Conservation (phyloP, 2,329 filamentous ascomycete genomes). For the Xenoacremonium recifei region DNA sequence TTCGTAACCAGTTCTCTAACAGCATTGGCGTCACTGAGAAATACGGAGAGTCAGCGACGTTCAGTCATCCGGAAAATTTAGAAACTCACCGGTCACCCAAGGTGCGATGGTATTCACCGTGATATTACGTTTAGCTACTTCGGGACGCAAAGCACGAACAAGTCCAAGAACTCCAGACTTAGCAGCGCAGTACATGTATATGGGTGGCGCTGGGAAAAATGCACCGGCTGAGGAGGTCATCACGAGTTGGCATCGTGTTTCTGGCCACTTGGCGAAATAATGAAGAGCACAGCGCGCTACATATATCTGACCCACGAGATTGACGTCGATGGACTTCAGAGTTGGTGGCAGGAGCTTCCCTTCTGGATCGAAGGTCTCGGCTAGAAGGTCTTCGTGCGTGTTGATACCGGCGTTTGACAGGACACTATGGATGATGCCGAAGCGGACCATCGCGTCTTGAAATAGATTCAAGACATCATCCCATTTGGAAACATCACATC, state of each 20-base stretch:
- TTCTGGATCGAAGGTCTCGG: background rate
- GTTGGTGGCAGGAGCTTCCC: background rate
- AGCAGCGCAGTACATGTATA: conserved; percentile 8
- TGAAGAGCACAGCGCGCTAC: conserved; percentile 6
- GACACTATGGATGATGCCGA: conserved; percentile 4
- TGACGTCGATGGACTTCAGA: conserved; percentile 4
- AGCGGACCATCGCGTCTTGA: background rate
- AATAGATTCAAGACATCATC: conserved; percentile 1
- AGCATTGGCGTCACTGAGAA: conserved; percentile 5
- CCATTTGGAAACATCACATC: conserved; percentile 7
- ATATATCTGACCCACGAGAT: conserved; percentile 5
- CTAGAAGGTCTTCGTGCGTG: conserved; percentile 2
- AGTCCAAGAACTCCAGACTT: conserved; percentile 9
- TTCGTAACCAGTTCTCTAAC: conserved; percentile 3
- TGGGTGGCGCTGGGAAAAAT: conserved; percentile 5
- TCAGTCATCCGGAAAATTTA: background rate
- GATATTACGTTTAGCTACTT: conserved; percentile 4
- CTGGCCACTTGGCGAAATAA: conserved; percentile 9
- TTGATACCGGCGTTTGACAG: conserved; percentile 8
- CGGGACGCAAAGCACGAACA: conserved; percentile 4
- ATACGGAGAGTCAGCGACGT: background rate
- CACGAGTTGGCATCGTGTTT: conserved; percentile 8
- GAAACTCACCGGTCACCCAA: conserved; percentile 8
- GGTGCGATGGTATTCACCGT: conserved; percentile 9
- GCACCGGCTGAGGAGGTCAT: conserved; percentile 5